Evolutionary conservation across 2,329 filamentous ascomycete genomes (phyloP).

Genomic region (Pleoardoris graminearum): DNA sequence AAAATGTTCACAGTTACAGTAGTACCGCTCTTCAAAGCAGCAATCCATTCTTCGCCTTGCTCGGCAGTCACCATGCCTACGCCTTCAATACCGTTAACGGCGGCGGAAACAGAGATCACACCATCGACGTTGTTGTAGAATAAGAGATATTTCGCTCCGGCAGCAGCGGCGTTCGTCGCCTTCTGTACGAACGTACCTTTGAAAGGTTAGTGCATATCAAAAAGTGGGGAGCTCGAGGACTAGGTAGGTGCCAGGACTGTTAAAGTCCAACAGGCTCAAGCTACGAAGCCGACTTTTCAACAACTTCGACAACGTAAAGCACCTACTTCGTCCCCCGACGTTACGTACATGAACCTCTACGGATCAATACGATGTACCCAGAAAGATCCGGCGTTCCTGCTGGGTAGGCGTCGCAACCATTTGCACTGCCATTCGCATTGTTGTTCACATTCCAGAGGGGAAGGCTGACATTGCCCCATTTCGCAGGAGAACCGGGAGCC

Average conservation of each 20-base stretch:
- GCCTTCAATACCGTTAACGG: constrained; percentile 3
- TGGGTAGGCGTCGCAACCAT: constrained; percentile 58
- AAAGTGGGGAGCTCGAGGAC: too few species aligned
- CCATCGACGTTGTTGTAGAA: constrained; percentile 58
- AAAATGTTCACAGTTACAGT: constrained; percentile 26
- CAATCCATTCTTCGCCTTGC: constrained; percentile 11
- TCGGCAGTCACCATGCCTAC: constrained; percentile 29
- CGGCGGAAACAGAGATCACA: constrained; percentile 6
- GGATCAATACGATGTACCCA: constrained; percentile 61
- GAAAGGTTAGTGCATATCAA: too few species aligned
- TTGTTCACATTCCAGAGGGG: constrained; percentile 47
- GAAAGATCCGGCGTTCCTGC: constrained; percentile 60
- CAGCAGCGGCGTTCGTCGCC: constrained; percentile 55
- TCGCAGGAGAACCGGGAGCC: constrained; percentile 38
- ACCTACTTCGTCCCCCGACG: too few species aligned
- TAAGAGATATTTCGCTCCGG: constrained; percentile 63
- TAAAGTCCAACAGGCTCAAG: too few species aligned
- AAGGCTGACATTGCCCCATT: constrained; percentile 17
- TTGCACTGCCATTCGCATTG: constrained; percentile 53
- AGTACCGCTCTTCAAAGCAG: background rate
- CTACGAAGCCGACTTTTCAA: too few species aligned
- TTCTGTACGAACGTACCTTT: constrained; percentile 61
- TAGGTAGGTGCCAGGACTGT: too few species aligned
- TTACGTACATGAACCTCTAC: too few species aligned
- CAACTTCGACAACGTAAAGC: too few species aligned